Conservation (phyloP, 2,329 filamentous ascomycete species). For the Scortechinia acanthostroma region DNA sequence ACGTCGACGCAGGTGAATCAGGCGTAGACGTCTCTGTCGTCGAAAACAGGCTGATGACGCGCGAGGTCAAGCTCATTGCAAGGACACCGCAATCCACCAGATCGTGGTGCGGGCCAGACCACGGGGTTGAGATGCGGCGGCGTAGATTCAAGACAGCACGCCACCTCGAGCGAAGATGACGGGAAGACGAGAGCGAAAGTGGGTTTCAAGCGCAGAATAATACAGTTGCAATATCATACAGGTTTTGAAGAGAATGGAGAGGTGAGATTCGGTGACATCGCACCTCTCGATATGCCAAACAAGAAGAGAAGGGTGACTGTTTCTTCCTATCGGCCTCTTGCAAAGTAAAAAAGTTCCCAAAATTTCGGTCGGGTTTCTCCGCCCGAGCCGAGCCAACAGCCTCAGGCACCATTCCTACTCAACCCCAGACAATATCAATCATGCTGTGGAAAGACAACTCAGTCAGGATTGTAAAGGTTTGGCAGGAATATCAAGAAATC, state of each 20-base stretch:
- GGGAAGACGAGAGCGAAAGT: not conserved
- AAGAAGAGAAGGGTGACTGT: too few relatives aligned
- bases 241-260: not conserved
- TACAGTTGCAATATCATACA: too few relatives aligned
- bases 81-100: conserved; percentile 1
- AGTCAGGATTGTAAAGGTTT: too few relatives aligned
- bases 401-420: not conserved
- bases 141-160: too few relatives aligned
- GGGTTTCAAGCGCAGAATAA: not conserved
- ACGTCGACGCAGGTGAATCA: not conserved
- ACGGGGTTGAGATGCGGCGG: not conserved
- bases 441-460: too few relatives aligned
- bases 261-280: too few relatives aligned
- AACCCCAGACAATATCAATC: too few relatives aligned
- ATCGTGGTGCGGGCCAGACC: not conserved
- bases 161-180: not conserved
- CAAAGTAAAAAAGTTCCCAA: not conserved
- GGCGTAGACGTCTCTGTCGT: not conserved
- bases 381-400: not conserved
- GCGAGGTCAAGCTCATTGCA: conserved; percentile 2
- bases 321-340: too few relatives aligned
- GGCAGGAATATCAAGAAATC: too few relatives aligned
- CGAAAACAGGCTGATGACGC: not conserved
- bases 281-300: too few relatives aligned
- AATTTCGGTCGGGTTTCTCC: conserved; percentile 3